These are phyloP conservation scores for Podila horticola DNA, from an alignment of 192 early-diverging fungal species.

Conservation along the genomic window DNA sequence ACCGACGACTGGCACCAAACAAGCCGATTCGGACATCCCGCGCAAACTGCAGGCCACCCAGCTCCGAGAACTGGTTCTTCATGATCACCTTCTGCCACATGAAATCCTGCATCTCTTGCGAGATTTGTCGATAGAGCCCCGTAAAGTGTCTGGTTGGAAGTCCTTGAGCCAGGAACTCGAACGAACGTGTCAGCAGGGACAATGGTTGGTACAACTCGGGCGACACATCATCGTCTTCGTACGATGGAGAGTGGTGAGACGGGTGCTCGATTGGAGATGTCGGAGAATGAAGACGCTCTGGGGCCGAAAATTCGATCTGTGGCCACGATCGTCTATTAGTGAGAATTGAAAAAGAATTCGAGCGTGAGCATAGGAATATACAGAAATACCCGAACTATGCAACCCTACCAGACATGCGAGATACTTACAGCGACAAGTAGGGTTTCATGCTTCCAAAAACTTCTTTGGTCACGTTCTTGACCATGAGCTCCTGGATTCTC, in stretches of 20 bases:
- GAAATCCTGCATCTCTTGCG: constrained; percentile 61
- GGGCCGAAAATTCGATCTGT: constrained; percentile 35
- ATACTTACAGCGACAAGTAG: constrained; percentile 57
- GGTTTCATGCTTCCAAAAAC: constrained; percentile 53
- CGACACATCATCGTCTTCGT: constrained; percentile 54
- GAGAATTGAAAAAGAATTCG: too few species aligned
- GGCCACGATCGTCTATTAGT: constrained; percentile 56
- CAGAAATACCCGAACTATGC: too few species aligned
- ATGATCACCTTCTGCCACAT: constrained; percentile 64
- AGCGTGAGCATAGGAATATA: neutral
- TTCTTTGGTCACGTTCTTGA: constrained; percentile 56
- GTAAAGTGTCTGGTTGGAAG: constrained; percentile 53
- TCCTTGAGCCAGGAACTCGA: constrained; percentile 47
- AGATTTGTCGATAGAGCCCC: constrained; percentile 46
- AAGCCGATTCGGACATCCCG: constrained; percentile 59
- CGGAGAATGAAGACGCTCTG: constrained; percentile 14
- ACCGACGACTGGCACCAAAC: constrained; percentile 51
- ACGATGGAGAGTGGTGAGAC: neutral
- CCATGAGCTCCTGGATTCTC: constrained; percentile 54
- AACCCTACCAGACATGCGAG: too few species aligned
- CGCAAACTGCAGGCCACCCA: constrained; percentile 58
- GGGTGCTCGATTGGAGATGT: neutral
- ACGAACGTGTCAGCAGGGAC: constrained; percentile 48
- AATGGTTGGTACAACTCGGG: constrained; percentile 61
- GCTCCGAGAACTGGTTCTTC: constrained; percentile 61